Percentiles rank a stretch among this genome's conserved stretches.
These are phyloP conservation scores for Meyerozyma carpophila DNA, from an alignment of 1,139 yeast genomes.

Conservation along the genomic window DNA sequence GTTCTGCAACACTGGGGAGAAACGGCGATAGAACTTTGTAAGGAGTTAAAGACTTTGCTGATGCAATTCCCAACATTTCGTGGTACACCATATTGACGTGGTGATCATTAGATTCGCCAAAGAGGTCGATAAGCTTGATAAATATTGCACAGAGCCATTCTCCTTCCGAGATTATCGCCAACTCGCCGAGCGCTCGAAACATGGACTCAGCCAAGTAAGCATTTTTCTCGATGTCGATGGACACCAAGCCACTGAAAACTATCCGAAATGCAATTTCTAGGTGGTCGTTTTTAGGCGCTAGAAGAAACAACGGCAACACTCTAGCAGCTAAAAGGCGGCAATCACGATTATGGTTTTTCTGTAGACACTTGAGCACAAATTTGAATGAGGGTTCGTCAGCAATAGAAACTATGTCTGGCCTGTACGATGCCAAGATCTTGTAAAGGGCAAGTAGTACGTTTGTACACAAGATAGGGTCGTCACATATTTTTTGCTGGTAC, in stretches of 20 bases:
- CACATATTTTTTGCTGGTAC: conserved; percentile 5
- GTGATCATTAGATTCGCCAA: conserved; percentile 58
- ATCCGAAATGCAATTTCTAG: conserved; percentile 31
- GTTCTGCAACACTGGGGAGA: conserved; percentile 67
- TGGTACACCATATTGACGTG: conserved; percentile 60
- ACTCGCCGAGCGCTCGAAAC: conserved; percentile 53
- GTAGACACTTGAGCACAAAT: conserved; percentile 17
- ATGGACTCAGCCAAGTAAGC: conserved; percentile 58
- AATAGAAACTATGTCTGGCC: conserved; percentile 29
- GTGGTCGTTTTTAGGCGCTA: conserved; percentile 27
- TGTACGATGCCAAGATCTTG: conserved; percentile 44
- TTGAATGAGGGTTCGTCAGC: conserved; percentile 16
- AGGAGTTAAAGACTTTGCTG: conserved; percentile 45
- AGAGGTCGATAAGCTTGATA: conserved; percentile 51
- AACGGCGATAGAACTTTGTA: conserved; percentile 75
- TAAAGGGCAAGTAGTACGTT: conserved; percentile 42
- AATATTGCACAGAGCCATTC: conserved; percentile 59
- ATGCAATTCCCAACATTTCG: conserved; percentile 46
- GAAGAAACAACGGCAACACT: conserved; percentile 40
- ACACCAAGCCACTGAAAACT: conserved; percentile 30
- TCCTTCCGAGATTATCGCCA: conserved; percentile 55
- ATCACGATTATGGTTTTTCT: conserved; percentile 39
- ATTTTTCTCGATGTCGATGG: conserved; percentile 26
- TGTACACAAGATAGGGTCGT: conserved; percentile 27
- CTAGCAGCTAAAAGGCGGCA: conserved; percentile 46